Base-by-base conservation (phyloP, 2,329 filamentous ascomycete species). In the Rugonectria rugulosa region DNA sequence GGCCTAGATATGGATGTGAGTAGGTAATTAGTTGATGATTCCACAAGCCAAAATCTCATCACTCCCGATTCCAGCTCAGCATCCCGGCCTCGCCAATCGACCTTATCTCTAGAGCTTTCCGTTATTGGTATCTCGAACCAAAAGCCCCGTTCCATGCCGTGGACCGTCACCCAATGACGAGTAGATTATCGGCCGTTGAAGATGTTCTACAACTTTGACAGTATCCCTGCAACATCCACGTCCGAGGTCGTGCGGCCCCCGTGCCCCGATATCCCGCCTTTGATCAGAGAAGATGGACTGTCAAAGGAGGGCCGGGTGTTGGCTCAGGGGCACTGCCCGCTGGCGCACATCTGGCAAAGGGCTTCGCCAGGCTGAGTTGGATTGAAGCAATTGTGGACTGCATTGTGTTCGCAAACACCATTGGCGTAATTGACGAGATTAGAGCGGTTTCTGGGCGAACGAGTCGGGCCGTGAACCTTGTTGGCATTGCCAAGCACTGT, bases 311-410 rank as follows among this genome's bases (percentile, higher is more conserved):
- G 29, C 12, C 21, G 19, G 19, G 20, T 6, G 26, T 11, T 27
- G 34, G 15, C 17, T 64, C 54, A 65, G 17, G 64, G 57, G 19
- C 64, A 67, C 40, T 66, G 64, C 24, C 62, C 62, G 26, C 52
- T 52, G 19, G 61, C 59, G 31, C 65, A 68, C 65, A 68, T 68
- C 29, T 58, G 57, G 53, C 65, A 68, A 32, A 64, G 64, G 3
- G 27, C 57, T 15, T 57, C 56, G 19, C 60, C 62, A 23, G 59
- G 41, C 11, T 60, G 54, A 19, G 59, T 61, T 15, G 53, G 53
- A 21, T 64, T 57, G 34, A 53, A 57, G 52, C 65, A 68, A 34
- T 63, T 60, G 46, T 68, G 65, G n/a, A 63, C 46, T 32, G 63
- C 40, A 20, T 53, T 63, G 42, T 68, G 65, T 46, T 62, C 64